Evolutionary conservation across 1,284 basidiomycete genomes (phyloP).

Genomic region (Binderoboletus segoi): DNA sequence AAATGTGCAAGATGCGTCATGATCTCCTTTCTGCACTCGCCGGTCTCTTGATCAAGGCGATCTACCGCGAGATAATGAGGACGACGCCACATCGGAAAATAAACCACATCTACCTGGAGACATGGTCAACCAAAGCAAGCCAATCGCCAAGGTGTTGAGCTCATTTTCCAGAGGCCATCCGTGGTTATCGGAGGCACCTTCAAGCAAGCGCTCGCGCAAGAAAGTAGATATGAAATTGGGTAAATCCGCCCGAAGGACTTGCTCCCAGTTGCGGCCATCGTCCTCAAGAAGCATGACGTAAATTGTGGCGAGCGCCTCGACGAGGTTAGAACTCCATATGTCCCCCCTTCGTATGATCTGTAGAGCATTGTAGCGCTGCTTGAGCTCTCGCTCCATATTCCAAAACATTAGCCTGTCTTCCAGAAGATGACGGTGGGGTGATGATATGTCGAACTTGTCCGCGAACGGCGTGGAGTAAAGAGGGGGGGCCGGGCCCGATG

Average conservation of each 20-base stretch:
- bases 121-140: constrained; percentile 50
- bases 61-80: constrained; percentile 26
- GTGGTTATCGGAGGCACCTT: constrained; percentile 38
- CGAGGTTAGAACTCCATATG: constrained; percentile 39
- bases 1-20: constrained; percentile 45
- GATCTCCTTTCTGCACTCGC: constrained; percentile 37
- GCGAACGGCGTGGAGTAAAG: constrained; percentile 44
- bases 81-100: not conserved
- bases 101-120: constrained; percentile 28
- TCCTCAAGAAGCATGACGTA: constrained; percentile 65
- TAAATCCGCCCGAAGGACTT: constrained; percentile 50
- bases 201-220: constrained; percentile 42
- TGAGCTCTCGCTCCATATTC: constrained; percentile 42
- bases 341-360: constrained; percentile 42
- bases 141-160: constrained; percentile 47
- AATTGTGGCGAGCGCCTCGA: constrained; percentile 54
- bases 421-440: constrained; percentile 40
- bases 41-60: constrained; percentile 41
- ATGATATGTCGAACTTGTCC: constrained; percentile 43
- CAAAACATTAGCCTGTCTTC: constrained; percentile 14
- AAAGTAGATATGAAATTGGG: constrained; percentile 43
- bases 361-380: constrained; percentile 45
- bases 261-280: constrained; percentile 56
- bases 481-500: constrained; percentile 26
- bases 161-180: constrained; percentile 54